Evolutionary conservation across 352 stramenopile genomes (phyloP).

Genomic region (Phytophthora niederhauseri): DNA sequence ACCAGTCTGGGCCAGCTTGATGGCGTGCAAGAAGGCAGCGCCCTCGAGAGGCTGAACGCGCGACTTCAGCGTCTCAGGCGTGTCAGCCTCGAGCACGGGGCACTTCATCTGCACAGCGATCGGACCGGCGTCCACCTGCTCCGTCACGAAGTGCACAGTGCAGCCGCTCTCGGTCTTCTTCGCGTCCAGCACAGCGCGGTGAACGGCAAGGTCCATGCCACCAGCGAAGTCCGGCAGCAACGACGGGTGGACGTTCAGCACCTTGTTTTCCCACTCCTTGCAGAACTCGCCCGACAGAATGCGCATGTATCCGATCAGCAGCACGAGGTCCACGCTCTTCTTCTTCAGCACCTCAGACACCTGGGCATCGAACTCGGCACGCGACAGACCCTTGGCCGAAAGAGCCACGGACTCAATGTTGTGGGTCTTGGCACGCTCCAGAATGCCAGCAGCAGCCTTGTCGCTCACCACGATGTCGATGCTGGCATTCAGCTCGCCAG

Average conservation of each 20-base stretch:
- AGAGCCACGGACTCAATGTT: constrained; percentile 70
- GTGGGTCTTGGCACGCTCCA: constrained; percentile 93
- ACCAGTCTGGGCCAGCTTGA: constrained; percentile 78
- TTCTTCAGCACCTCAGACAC: constrained; percentile 92
- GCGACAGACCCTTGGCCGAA: constrained; percentile 78
- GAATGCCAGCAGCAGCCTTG: constrained; percentile 92
- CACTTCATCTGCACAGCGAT: constrained; percentile 97
- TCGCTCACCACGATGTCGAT: constrained; percentile 98
- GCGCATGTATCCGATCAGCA: constrained; percentile 99
- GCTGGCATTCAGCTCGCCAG: constrained; percentile 90
- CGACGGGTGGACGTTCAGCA: constrained; percentile 99
- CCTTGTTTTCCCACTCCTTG: constrained; percentile 94
- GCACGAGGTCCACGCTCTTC: constrained; percentile 96
- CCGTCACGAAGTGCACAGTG: constrained; percentile 99
- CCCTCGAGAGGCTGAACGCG: constrained; percentile 98
- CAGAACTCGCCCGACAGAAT: constrained; percentile 98
- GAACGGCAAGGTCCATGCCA: constrained; percentile 99
- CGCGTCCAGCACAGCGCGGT: constrained; percentile 97
- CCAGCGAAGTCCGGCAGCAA: constrained; percentile 98
- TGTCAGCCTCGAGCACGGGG: constrained; percentile 90
- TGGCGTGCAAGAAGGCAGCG: constrained; percentile 89
- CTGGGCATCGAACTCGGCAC: constrained; percentile 96
- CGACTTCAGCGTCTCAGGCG: constrained; percentile 96
- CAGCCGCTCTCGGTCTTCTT: constrained; percentile 97
- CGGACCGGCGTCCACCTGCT: constrained; percentile 97